A percentile compares a stretch with the other conserved stretches of the same genome.
These are phyloP conservation scores for Pythium apleroticum DNA, from an alignment of 352 stramenopile species.

Conservation along the genomic window DNA sequence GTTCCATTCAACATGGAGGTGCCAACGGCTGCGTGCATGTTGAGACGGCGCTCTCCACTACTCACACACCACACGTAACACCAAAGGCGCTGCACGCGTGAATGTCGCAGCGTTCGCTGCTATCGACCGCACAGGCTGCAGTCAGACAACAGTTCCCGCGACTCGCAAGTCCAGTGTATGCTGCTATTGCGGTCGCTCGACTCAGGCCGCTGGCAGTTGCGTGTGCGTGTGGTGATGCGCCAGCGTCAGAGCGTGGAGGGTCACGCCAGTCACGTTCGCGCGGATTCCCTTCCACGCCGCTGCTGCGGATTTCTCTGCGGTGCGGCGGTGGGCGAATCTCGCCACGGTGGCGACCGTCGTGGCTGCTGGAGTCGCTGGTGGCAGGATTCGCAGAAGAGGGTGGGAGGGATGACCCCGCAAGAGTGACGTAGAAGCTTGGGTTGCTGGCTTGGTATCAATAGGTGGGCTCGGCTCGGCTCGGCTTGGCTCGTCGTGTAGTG, in stretches of 20 bases:
- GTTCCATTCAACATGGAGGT: background rate
- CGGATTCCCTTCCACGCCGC: background rate
- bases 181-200: background rate
- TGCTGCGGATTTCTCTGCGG: background rate
- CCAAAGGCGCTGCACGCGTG: too few species aligned
- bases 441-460: background rate
- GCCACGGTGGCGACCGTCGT: background rate
- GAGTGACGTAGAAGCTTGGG: slow-evolving; percentile 2
- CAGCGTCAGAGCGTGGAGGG: background rate
- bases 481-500: background rate
- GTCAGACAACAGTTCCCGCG: too few species aligned
- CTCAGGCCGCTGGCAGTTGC: background rate
- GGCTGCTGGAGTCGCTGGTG: background rate
- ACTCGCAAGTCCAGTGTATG: too few species aligned
- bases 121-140: too few species aligned
- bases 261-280: background rate
- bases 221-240: background rate
- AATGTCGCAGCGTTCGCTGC: too few species aligned
- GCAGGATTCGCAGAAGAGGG: slow-evolving; percentile 10
- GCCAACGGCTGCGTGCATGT: background rate
- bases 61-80: background rate
- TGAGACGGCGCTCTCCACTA: background rate
- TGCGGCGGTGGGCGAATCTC: slow-evolving; percentile 4
- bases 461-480: background rate
- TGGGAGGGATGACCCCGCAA: background rate